Percentiles rank a stretch among this genome's conserved stretches.
Evolutionary conservation across 805 yeast species (phyloP).

Genomic region (Teunomyces barrocoloradensis): DNA sequence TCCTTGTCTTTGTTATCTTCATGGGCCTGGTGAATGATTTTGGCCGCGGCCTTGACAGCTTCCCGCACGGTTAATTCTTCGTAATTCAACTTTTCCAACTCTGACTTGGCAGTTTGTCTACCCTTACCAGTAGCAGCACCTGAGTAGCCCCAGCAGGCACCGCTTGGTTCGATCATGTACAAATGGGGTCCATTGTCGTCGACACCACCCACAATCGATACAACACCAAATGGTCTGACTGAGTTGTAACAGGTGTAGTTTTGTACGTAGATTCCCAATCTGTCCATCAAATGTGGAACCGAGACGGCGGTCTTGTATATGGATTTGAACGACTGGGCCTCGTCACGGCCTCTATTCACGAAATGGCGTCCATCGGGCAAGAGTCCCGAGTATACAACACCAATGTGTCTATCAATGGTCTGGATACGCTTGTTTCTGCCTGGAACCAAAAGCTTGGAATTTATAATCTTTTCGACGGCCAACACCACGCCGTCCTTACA

Average conservation of each 20-base stretch:
- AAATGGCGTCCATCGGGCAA: conserved; percentile 96
- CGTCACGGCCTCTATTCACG: conserved; percentile 89
- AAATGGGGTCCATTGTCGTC: conserved; percentile 89
- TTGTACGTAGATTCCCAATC: conserved; percentile 88
- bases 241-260: conserved; percentile 95
- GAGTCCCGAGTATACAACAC: conserved; percentile 92
- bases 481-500: conserved; percentile 93
- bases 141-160: conserved; percentile 93
- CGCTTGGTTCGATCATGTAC: conserved; percentile 97
- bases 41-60: conserved; percentile 92
- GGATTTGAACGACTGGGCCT: conserved; percentile 74
- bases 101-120: conserved; percentile 96
- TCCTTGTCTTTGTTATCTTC: conserved; percentile 98
- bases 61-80: conserved; percentile 68
- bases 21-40: conserved; percentile 88
- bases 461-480: conserved; percentile 91
- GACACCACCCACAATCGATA: conserved; percentile 89
- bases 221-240: conserved; percentile 96
- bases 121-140: conserved; percentile 99
- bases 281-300: conserved; percentile 77
- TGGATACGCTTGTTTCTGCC: conserved; percentile 88
- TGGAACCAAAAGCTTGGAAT: conserved; percentile 85
- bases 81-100: conserved; percentile 84
- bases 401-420: conserved; percentile 89
- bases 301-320: conserved; percentile 75